Base-by-base conservation (phyloP, 441 rosid genomes). In the Aleurites moluccanus region DNA sequence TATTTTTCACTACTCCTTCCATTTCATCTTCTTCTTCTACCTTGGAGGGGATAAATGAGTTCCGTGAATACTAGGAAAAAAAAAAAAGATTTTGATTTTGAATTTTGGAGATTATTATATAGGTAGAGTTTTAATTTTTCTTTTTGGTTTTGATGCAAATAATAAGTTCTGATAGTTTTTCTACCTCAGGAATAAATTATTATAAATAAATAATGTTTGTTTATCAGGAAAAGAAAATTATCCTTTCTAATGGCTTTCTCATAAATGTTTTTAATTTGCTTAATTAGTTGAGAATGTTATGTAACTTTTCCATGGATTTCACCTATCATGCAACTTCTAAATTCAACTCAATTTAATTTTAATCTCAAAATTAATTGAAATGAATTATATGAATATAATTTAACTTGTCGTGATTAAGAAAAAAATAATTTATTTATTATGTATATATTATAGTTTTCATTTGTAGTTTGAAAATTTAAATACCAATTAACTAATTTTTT, bases 41-140 rank as follows among this genome's bases (percentile, higher is more conserved):
- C 40, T 80, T 86, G 57, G 93, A 86, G 30, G 86, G 82, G 15
- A 80, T 82, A 16, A 78, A 74, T 25, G 91, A 89, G 63, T 85
- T 85, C 66, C 82, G 77, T 2, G 91, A 86, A 25, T 87, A 77
- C 69, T 85, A 53, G 69, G 10, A 1, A 0, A 77, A 10, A 28
- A 28, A 42, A 9, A 78, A 10, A 28, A 21, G 10, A 14, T 21
- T 73, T 21, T 25, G 6, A 2, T 52, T 44, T 4, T 66, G 21
- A 11, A 23, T 21, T 68, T 45, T 28, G 27, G 11, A 45, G 71
- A 73, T 64, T 25, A 13, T 28, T 44, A 25, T 21, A 77, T 53
- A 67, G 63, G 18, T 65, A 56, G 18, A 53, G 28, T 20, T 35
- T 28, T 55, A 62, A 56, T 10, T 1, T 25, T 64, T 72, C 47